Conservation (phyloP, 371 early-diverging fungal genomes). For the Mortierella sp. region DNA sequence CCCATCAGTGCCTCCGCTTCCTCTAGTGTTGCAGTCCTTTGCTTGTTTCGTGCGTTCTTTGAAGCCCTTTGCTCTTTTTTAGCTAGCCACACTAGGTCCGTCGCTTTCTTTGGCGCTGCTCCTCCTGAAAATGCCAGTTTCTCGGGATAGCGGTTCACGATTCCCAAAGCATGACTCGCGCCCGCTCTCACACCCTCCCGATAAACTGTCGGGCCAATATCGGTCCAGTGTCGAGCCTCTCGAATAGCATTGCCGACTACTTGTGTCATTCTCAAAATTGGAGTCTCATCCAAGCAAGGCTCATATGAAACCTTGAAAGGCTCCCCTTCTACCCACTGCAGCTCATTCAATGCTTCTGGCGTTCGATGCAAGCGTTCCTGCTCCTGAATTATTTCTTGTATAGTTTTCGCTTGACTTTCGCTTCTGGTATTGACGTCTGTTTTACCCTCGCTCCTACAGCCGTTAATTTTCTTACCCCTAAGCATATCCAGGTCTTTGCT, state of each 20-base stretch:
- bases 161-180: background rate
- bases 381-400: background rate
- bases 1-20: no score
- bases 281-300: background rate
- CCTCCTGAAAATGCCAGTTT: background rate
- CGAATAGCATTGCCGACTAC: background rate
- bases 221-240: background rate
- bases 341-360: background rate
- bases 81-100: no score
- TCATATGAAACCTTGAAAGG: background rate
- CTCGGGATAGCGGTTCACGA: background rate
- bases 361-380: background rate
- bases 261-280: background rate
- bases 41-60: no score
- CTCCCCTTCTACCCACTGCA: background rate
- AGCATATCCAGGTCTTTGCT: background rate
- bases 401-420: background rate
- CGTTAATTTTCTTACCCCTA: background rate
- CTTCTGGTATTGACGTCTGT: background rate
- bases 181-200: background rate
- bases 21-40: no score
- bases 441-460: background rate
- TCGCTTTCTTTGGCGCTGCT: background rate
- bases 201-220: no score
- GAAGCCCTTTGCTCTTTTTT: no score